Base-by-base conservation (phyloP, 2,329 filamentous ascomycete genomes). In the Nemania diffusa region DNA sequence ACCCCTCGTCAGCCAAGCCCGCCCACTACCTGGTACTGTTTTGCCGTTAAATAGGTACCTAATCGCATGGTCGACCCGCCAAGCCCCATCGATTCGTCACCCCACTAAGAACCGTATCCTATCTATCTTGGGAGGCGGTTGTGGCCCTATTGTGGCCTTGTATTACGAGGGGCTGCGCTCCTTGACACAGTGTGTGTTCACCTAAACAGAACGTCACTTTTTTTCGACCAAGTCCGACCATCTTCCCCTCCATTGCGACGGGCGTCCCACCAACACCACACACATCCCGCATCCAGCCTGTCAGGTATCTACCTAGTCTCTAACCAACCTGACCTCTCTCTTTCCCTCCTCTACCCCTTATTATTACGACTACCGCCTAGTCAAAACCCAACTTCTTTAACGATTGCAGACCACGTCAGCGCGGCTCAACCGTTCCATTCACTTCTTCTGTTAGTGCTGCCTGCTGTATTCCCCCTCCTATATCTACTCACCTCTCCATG, bases 221-320 rank as follows among this genome's bases (percentile, higher is more conserved):
- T 72, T 70, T 70, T 52, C 48, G 65, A 68, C 62, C 72, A 50
- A 70, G 70, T 67, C 72, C 72, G 71, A 71, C 71, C 71, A 53
- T 52, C 64, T 75, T 73, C 73, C 74, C 74, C 73, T 75, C 74
- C 73, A 75, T 75, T 76, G 72, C 74, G 73, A 75, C 74, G 73
- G 73, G 73, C 61, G 71, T 74, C 67, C 74, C 73, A 73, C 74
- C 72, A 73, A 73, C 74, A 71, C 71, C 72, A 72, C 73, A 71
- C 72, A 72, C 72, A 73, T 72, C 73, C 66, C 70, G 51, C 70
- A 58, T 68, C 65, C 62, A 69, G 50, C 48, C 63, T 69, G 67
- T 62, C 67, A 69, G 61, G 65, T 69, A 63, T 66, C 66, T 57
- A 63, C 52, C 37, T 61, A 65, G 66, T 62, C 63, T 52, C 62